Evolutionary conservation across 2,329 filamentous ascomycete genomes (phyloP).

Genomic region (Cadophora luteo-olivacea): DNA sequence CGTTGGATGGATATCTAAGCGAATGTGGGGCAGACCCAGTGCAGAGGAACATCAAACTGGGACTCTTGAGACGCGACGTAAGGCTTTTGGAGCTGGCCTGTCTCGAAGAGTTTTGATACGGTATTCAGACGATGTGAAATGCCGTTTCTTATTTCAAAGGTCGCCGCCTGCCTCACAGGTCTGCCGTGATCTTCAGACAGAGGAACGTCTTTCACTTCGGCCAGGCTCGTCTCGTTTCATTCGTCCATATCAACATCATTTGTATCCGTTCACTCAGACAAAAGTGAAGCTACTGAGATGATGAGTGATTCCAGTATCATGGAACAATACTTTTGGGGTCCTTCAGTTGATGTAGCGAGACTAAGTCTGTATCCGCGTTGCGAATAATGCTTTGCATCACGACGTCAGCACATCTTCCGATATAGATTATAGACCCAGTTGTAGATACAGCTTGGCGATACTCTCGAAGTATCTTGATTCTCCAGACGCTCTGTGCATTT

Average conservation of each 20-base stretch:
- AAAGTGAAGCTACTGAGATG: slow-evolving; percentile 44
- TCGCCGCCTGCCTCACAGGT: background rate
- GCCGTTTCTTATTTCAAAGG: too few species aligned
- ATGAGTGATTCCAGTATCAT: slow-evolving; percentile 45
- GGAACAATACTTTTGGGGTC: slow-evolving; percentile 43
- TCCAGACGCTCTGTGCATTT: too few species aligned
- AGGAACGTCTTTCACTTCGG: background rate
- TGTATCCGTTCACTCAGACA: slow-evolving; percentile 29
- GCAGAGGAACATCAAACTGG: background rate
- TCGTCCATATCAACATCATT: slow-evolving; percentile 15
- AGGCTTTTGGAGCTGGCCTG: background rate
- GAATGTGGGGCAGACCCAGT: background rate
- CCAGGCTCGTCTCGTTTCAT: background rate
- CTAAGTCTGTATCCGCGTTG: slow-evolving; percentile 43
- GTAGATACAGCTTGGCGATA: too few species aligned
- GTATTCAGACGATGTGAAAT: too few species aligned
- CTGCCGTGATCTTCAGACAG: background rate
- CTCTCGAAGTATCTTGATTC: too few species aligned
- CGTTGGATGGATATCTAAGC: background rate
- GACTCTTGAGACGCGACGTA: background rate
- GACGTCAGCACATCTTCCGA: slow-evolving; percentile 25
- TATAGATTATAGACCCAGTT: slow-evolving; percentile 13
- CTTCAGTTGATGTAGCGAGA: slow-evolving; percentile 46
- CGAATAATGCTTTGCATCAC: slow-evolving; percentile 36
- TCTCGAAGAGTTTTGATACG: too few species aligned